Evolutionary conservation across 2,329 filamentous ascomycete species (phyloP), one percentile per base, ranked within the genome.

Genomic region (Chaetomium sp.): DNA sequence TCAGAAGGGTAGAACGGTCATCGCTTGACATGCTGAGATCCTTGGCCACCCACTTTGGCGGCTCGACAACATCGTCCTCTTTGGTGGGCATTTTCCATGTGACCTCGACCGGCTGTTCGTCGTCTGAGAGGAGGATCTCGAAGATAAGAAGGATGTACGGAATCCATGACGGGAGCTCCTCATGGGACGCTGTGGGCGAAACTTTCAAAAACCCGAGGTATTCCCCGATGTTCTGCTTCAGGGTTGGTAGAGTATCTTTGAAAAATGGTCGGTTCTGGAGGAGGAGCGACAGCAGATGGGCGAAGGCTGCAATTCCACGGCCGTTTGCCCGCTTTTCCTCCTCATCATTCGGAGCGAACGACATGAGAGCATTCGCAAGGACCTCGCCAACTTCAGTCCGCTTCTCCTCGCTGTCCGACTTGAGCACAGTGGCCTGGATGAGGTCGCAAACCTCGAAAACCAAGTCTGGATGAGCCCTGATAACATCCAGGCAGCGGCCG

Each of bases 381-480:
- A 93, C 96, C 58, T 89, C 86, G 19, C 91, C 93, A 70, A 96
- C 90, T 62, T 95, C 91, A 67, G 87, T 86, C 49, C 89, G 78
- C 73, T 83, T 73, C 62, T 84, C 81, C 77, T 85, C 72, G 76
- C 83, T 70, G 76, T 83, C 69, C 76, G 86, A 74, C 85, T 87
- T 73, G 74, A 85, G 70, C 79, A 89, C 85, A 27, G 92, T 89
- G 3, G 89, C 88, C 45, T 85, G 85, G 62, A 99, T 93, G 23
- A 99, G 82, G 72, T 97, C 93, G 0, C 93, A 87, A 55, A 99
- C 82, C 73, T 98, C 94, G 71, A 97, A 95, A 0, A 95, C 96
- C 12, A 94, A 88, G 70, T 91, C 88, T 16, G 93, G 89, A 71
- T 98, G 93, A 45, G 90, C 89, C 74, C 94, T 90, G 60, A 99